Evolutionary conservation across 352 stramenopile genomes (phyloP), one percentile per base, ranked within the genome.

Genomic region (Phytophthora megakarya): DNA sequence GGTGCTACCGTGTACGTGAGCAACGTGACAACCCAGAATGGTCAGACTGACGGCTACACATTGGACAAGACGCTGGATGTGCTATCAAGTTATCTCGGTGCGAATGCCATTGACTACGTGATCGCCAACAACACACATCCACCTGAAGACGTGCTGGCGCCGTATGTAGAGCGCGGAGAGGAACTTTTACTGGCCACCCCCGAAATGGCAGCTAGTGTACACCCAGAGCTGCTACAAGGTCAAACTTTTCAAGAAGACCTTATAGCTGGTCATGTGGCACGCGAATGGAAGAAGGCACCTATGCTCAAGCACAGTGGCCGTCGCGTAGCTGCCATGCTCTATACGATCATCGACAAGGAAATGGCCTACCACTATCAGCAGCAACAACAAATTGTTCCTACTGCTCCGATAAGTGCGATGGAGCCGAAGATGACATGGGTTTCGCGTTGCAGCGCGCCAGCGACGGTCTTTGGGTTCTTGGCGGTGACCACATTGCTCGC

Each of bases 301-400:
- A 95, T 95, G 86, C 89, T 95, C 67, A 92, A 93, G 52, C 86
- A 95, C 68, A 87, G 78, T 48, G 86, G 84, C 16, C 77, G 81
- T 51, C 84, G 86, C 45, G 83, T 95, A 21, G 73, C 83, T 26
- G 78, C 75, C 7, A 95, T 95, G 73, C 76, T 95, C 46, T 95
- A 95, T 46, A 83, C 78, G 22, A 92, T 95, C 63, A 95, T 95
- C 30, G 86, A 93, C 56, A 80, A 91, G 50, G 86, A 95, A 61
- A 80, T 95, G 51, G 80, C 84, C 40, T 61, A 61, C 15, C 68
- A 78, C 22, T 65, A 70, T 48, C 64, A 76, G 38, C 53, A 73
- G 15, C 42, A 61, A 30, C 52, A 64, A 40, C 55, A 51, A 22
- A n/a, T 16, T 40, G 6, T 49, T 33, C 54, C 38, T 7, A 7